Base-by-base conservation (phyloP, 192 early-diverging fungal species). In the Lobosporangium transversale region DNA sequence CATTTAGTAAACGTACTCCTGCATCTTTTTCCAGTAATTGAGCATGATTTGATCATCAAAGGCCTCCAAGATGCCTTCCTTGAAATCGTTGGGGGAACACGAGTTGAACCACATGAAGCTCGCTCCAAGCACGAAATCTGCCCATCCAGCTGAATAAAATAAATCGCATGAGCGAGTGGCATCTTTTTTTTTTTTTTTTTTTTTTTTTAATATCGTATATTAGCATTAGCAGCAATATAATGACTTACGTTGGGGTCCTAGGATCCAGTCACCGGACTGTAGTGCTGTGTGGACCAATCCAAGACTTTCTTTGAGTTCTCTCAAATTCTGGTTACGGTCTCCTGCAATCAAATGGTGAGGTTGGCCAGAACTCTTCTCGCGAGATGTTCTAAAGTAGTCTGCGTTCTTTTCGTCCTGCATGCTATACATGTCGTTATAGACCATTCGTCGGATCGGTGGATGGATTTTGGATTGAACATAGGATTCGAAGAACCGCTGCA, bases 401-500 rank as follows among this genome's bases (percentile, higher is more conserved):
- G 71, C 63, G 11, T 68, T 33, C 1, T 66, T 56, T 0, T 40
- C 30, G 35, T 78, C 57, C 12, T 73, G 58, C 51, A 73, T 69
- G 6, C 58, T 40, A 36, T 70, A 66, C 42, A 82, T 81, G 3
- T 30, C 52, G n/a, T 74, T 10, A 7, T 76, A 71, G 21, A 55
- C 67, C 32, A 82, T 29, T 2, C 74, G 70, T 27, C 68, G 70
- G 20, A 83, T 62, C 0, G 56, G 30, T 23, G 51, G 61, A 31
- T 71, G 33, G 20, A 85, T 20, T 29, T 74, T 68, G n/a, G 54
- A 23, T 15, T 67, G 58, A 9, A 66, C 60, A 48, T 80, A 83
- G 9, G 82, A 57, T 26, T 76, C 59, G 37, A 83, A 83, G 55
- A 87, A 85, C 14, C 65, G 49, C 24, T 81, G 80, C 2, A 83